phyloP scores from a whole-genome alignment of 2,329 filamentous ascomycete genomes.

The Penicillium psychrosexuale region DNA sequence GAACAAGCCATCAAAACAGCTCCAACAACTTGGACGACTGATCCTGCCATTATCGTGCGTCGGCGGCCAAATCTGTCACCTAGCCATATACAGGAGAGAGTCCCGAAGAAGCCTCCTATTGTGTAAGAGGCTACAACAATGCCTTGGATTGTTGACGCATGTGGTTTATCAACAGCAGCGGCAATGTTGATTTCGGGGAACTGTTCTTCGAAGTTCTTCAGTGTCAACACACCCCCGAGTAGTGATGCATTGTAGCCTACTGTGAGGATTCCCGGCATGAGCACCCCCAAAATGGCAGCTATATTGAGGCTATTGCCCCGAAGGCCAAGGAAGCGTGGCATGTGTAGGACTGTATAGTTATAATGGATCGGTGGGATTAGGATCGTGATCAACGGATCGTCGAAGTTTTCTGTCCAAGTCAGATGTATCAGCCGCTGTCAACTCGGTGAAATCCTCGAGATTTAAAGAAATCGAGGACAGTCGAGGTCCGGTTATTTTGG shows the following conservation, averaged over 20 bases:
- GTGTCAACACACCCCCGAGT: conserved; percentile 19
- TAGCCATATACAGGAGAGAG: conserved; percentile 21
- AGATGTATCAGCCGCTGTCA: background rate
- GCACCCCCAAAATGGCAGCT: conserved; percentile 18
- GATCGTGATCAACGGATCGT: background rate
- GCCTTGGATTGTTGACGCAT: conserved; percentile 20
- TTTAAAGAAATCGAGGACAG: background rate
- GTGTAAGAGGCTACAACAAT: conserved; percentile 18
- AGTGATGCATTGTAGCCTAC: conserved; percentile 22
- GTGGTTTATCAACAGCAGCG: conserved; percentile 5
- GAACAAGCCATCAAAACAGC: conserved; percentile 16
- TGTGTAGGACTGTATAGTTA: background rate
- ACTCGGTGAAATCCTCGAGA: background rate
- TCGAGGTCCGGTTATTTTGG: background rate
- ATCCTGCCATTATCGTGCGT: conserved; percentile 19
- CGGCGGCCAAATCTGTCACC: conserved; percentile 22
- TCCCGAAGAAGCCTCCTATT: conserved; percentile 20
- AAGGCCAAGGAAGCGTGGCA: conserved; percentile 21
- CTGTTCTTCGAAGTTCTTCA: conserved; percentile 16
- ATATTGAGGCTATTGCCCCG: conserved; percentile 23
- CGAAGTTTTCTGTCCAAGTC: background rate
- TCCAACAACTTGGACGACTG: conserved; percentile 16
- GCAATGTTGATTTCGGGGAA: conserved; percentile 20
- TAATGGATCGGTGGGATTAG: conserved; percentile 1
- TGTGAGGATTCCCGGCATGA: conserved; percentile 22